Conservation (phyloP, 169 alveolate genomes). For the Plasmodium reichenowi region DNA sequence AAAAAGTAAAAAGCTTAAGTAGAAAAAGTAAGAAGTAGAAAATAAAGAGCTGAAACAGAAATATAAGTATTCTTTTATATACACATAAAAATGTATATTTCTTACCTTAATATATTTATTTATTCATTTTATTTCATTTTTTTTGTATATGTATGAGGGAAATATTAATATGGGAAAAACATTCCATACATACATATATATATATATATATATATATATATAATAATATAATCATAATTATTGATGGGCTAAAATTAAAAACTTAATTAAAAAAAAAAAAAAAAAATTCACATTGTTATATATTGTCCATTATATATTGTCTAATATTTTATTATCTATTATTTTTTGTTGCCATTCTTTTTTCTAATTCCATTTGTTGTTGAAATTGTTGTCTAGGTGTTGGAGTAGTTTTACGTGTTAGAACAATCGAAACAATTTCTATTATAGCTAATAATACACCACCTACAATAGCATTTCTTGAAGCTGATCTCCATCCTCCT, state of each 20-base stretch:
- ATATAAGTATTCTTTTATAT: neutral
- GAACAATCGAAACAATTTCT: slow-evolving; percentile 90
- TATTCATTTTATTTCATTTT: slow-evolving; percentile 6
- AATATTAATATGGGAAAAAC: neutral
- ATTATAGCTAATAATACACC: slow-evolving; percentile 91
- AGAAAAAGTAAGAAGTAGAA: too few species aligned
- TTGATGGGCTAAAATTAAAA: slow-evolving; percentile 17
- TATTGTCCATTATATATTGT: neutral
- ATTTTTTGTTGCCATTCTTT: slow-evolving; percentile 76
- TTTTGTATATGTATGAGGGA: neutral
- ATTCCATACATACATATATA: neutral
- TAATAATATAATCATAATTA: neutral
- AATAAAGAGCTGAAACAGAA: too few species aligned
- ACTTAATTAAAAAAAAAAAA: slow-evolving; percentile 20
- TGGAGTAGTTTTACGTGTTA: slow-evolving; percentile 86
- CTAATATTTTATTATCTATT: slow-evolving; percentile 38
- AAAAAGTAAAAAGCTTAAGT: too few species aligned
- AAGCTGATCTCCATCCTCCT: slow-evolving; percentile 90
- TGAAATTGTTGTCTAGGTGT: slow-evolving; percentile 92
- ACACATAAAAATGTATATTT: neutral
- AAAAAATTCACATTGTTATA: neutral
- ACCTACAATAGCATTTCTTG: slow-evolving; percentile 93
- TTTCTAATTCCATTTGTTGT: slow-evolving; percentile 86
- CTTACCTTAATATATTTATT: neutral
- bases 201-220: slow-evolving; percentile 21